Evolutionary conservation across 1,139 yeast genomes (phyloP).

Genomic region (Wickerhamomyces sp.): DNA sequence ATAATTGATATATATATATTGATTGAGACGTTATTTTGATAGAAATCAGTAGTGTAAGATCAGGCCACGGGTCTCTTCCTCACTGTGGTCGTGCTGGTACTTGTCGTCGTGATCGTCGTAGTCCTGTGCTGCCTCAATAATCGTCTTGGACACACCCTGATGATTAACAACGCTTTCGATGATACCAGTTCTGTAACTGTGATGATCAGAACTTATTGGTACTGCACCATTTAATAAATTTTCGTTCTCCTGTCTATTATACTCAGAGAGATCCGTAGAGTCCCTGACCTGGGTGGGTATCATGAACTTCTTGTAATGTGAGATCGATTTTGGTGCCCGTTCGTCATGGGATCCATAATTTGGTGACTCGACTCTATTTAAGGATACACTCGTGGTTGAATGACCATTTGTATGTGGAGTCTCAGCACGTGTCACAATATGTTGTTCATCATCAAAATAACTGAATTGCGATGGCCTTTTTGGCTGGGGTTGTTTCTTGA

Average conservation of each 20-base stretch:
- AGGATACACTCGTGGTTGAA: neutral
- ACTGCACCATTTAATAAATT: neutral
- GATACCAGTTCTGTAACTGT: constrained; percentile 47
- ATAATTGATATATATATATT: too few relatives aligned
- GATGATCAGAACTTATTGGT: constrained; percentile 12
- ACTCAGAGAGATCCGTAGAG: constrained; percentile 18
- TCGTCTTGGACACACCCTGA: constrained; percentile 82
- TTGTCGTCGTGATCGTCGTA: constrained; percentile 21
- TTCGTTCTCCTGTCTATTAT: neutral
- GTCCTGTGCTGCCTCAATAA: constrained; percentile 50
- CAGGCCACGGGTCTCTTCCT: neutral
- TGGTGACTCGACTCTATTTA: constrained; percentile 16
- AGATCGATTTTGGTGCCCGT: constrained; percentile 3
- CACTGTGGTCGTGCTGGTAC: neutral
- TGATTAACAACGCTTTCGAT: constrained; percentile 82
- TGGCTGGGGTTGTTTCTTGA: constrained; percentile 44
- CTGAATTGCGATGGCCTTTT: constrained; percentile 12
- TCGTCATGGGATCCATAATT: constrained; percentile 17
- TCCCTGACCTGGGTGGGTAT: constrained; percentile 7
- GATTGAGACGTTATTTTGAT: too few relatives aligned
- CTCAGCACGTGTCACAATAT: neutral
- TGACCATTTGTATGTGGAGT: neutral
- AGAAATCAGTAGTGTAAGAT: neutral
- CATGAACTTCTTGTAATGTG: constrained; percentile 11
- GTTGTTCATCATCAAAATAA: constrained; percentile 17